phyloP scores from a whole-genome alignment of 208 protist genomes.

The Kentomonas sorsogonicus region DNA sequence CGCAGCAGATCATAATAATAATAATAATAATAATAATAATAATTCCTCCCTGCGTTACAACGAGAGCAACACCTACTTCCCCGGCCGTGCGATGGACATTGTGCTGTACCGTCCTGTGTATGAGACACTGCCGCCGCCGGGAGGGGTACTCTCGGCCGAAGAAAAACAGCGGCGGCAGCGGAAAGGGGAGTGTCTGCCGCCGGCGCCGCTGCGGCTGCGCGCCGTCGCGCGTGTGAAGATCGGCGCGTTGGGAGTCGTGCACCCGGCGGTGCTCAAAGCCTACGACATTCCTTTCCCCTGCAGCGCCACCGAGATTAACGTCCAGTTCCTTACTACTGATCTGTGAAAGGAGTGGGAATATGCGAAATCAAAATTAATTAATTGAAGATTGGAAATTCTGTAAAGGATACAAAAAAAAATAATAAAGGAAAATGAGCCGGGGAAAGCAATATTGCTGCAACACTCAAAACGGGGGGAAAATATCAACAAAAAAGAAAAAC shows the following conservation, averaged over 20 bases:
- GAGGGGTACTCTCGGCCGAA: too few species aligned
- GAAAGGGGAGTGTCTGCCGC: too few species aligned
- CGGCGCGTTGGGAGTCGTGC: conserved; percentile 80
- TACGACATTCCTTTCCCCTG: conserved; percentile 91
- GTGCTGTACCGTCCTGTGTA: conserved; percentile 59
- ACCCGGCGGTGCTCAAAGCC: conserved; percentile 89
- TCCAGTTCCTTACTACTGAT: too few species aligned
- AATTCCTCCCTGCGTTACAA: conserved; percentile 48
- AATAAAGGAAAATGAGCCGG: conserved; percentile 4
- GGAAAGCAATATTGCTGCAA: not conserved
- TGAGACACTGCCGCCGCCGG: too few species aligned
- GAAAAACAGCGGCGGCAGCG: too few species aligned
- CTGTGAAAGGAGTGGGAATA: conserved; percentile 24
- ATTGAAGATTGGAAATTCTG: not conserved
- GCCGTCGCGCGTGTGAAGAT: conserved; percentile 24
- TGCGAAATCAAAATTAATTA: conserved; percentile 3
- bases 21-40: too few species aligned
- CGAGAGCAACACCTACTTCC: conserved; percentile 87
- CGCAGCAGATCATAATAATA: too few species aligned
- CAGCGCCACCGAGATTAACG: conserved; percentile 92
- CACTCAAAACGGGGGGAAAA: too few species aligned
- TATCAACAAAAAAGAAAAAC: too few species aligned
- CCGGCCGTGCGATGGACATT: conserved; percentile 83
- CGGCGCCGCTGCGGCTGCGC: too few species aligned
- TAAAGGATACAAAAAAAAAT: not conserved